These are phyloP conservation scores for Trichophyton benhamiae DNA, from an alignment of 2,329 filamentous ascomycete species.

Conservation along the genomic window DNA sequence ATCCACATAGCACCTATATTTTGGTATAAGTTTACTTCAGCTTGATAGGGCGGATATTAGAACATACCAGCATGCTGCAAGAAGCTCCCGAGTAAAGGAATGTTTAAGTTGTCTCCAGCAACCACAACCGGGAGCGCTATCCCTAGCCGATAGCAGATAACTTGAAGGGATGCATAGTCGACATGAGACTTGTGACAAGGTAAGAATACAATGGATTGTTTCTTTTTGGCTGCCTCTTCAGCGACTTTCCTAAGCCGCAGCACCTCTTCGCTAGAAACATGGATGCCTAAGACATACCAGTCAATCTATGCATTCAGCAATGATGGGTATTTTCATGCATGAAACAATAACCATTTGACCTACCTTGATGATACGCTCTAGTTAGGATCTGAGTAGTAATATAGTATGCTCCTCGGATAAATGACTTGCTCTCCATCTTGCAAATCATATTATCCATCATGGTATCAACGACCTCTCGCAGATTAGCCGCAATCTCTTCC, in stretches of 20 bases:
- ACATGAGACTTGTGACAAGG: slow-evolving; percentile 92
- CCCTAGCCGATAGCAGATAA: slow-evolving; percentile 90
- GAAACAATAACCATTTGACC: neutral
- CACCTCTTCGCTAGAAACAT: slow-evolving; percentile 91
- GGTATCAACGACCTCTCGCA: slow-evolving; percentile 70
- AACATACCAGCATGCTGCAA: slow-evolving; percentile 69
- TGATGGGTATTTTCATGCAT: too few species aligned
- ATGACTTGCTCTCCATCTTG: slow-evolving; percentile 91
- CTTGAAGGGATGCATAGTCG: slow-evolving; percentile 86
- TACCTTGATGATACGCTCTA: slow-evolving; percentile 79
- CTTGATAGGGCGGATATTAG: neutral
- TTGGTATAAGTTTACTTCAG: neutral
- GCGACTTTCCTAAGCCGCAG: slow-evolving; percentile 70
- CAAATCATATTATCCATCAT: slow-evolving; percentile 95
- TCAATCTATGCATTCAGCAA: neutral
- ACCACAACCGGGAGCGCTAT: slow-evolving; percentile 83
- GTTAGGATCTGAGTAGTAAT: slow-evolving; percentile 76
- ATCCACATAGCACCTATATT: slow-evolving; percentile 77
- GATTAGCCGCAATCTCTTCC: slow-evolving; percentile 55
- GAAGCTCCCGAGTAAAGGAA: slow-evolving; percentile 79
- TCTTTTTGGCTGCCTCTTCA: slow-evolving; percentile 67
- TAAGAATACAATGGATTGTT: slow-evolving; percentile 90
- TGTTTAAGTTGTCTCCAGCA: slow-evolving; percentile 90
- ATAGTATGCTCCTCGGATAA: slow-evolving; percentile 89
- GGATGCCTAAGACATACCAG: slow-evolving; percentile 46